Evolutionary conservation across 192 early-diverging fungal species (phyloP).

Genomic region (Coemansia sp.): DNA sequence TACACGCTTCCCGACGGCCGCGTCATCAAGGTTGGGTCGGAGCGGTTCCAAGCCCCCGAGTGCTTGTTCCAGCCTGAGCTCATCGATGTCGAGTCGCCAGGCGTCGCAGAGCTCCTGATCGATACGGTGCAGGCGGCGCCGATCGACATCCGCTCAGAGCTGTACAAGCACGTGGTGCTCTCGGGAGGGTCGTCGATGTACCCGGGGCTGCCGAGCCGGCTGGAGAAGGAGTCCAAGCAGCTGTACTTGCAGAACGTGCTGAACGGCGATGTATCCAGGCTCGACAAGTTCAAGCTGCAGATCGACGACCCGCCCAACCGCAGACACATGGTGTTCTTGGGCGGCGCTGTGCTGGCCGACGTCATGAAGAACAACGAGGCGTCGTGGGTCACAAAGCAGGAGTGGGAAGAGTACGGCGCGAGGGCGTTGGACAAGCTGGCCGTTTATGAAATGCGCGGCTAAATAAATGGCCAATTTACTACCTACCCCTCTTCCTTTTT

Average conservation of each 20-base stretch:
- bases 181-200: constrained; percentile 99
- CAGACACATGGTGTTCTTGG: constrained; percentile 98
- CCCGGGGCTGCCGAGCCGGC: constrained; percentile 92
- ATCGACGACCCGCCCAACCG: constrained; percentile 98
- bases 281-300: constrained; percentile 93
- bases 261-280: constrained; percentile 77
- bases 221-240: constrained; percentile 99
- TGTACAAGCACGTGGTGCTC: constrained; percentile 97
- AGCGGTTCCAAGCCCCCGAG: constrained; percentile 98
- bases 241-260: constrained; percentile 90
- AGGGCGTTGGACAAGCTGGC: constrained; percentile 64
- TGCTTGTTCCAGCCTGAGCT: constrained; percentile 98
- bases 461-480: constrained; percentile 5
- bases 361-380: constrained; percentile 89
- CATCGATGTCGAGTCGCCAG: constrained; percentile 91
- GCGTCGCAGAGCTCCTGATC: constrained; percentile 94
- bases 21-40: constrained; percentile 97
- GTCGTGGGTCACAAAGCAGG: constrained; percentile 93
- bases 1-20: constrained; percentile 98
- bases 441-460: constrained; percentile 41
- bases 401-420: constrained; percentile 90
- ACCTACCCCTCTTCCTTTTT: neutral
- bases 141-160: constrained; percentile 88
- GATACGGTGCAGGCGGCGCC: constrained; percentile 89
- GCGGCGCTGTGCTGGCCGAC: constrained; percentile 94